Base-by-base conservation (phyloP, 164 flowering plant species). In the Vitis riparia region DNA sequence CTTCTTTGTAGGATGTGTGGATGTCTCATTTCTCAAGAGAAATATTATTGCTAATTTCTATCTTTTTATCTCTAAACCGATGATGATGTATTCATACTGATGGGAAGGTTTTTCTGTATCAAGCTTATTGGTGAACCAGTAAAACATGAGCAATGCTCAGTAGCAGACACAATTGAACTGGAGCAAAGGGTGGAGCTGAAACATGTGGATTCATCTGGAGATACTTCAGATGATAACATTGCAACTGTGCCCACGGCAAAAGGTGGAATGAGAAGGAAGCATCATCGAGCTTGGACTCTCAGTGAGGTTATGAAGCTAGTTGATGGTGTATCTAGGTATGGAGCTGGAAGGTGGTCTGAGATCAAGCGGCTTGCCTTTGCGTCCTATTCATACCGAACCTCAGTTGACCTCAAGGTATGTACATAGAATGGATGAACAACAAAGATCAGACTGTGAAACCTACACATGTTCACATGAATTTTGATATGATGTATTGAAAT, bases 261-360 rank as follows among this genome's bases (percentile, higher is more conserved):
- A 66, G 92, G 90, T 61, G 91, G 91, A 68, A 80, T 80, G 62
- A 84, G 91, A 77, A 85, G 99, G 82, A 95, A 95, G 70, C 98
- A 93, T 80, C 99, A 93, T 74, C 90, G 99, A 48, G 91, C 97
- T 62, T 95, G 98, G 99, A 80, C 91, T 77, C 85, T 95, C 1
- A 27, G 73, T 65, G 99, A 95, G 79, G 99, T 95, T 68, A 81
- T 80, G 81, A 91, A 89, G 76, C 84, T 95, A 37, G 95, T 95
- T 69, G 99, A 95, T 58, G 99, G 99, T 57, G 99, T 95, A 2
- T 79, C 99, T 16, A 85, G 72, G 76, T 93, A 84, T 83, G 99
- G 99, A 66, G 90, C 90, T 74, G 99, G 99, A 60, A 90, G 90
- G 77, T 95, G 99, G 99, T 95, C 99, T 65, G 97, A 95, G 86